Base-by-base conservation (phyloP, 2,329 filamentous ascomycete species). In the Rutstroemia sp. region DNA sequence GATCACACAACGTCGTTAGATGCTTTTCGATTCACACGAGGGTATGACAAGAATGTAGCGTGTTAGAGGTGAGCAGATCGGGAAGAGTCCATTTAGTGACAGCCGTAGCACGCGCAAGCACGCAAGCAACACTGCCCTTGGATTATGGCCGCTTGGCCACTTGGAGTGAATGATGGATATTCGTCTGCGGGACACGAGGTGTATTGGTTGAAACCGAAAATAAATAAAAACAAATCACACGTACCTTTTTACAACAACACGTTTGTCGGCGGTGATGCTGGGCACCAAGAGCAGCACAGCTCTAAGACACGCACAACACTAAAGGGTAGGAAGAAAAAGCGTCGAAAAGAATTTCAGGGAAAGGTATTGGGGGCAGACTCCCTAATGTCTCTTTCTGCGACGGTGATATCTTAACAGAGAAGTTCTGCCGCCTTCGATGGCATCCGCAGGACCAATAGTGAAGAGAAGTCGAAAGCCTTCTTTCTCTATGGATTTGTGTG, bases 1-100 rank as follows among this genome's bases (percentile, higher is more conserved):
- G 39, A 63, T 65, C 49, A 65, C 65, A 65, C 61, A 58, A 57
- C 58, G 58, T 62, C 48, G 54, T 56, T 58, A 62, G 63, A 59
- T 60, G 49, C 53, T 47, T 62, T 54, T 49, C 17, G 44, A 57
- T 56, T 60, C 47, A 58, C 38, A 37, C 37, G n/a, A 45, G 27
- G 16, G 49, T 48, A 45, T 54, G 51, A 58, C 46, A 52, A 53
- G 17, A 57, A 54, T 30, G 25, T 44, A 47, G 52, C 23, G 17
- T 38, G 8, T 50, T 21, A 19, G 34, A 38, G 25, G 14, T 50
- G 46, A 47, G 56, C 47, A 30, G 25, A 48, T 41, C 52, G 52
- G 48, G 47, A 55, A 54, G 23, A 25, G 38, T 56, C 47, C 8
- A 50, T 55, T 48, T 23, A 34, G 19, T 38, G 41, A 48, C 48